Percentiles rank a stretch among this genome's conserved stretches.
Evolutionary conservation across 2,329 filamentous ascomycete genomes (phyloP).

Genomic region (Scedosporium apiospermum): DNA sequence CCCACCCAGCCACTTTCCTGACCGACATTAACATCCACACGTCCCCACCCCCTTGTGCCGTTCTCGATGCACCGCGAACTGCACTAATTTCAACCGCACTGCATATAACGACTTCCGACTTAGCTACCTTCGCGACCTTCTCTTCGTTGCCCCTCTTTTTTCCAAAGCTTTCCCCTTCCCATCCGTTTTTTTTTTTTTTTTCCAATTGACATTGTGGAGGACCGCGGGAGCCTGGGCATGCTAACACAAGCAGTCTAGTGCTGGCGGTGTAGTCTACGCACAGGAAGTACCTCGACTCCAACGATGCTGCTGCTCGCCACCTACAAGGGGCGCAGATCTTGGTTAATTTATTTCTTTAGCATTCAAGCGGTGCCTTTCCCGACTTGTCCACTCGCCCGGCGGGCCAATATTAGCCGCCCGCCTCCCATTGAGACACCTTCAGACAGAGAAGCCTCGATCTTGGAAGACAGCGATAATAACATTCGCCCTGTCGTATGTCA

Average conservation of each 20-base stretch:
- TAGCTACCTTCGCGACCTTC: neutral
- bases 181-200: neutral
- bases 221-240: no score
- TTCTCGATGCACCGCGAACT: neutral
- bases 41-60: neutral
- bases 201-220: neutral
- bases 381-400: neutral
- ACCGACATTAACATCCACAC: neutral
- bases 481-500: neutral
- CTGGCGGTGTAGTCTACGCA: no score
- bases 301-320: no score
- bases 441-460: neutral
- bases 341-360: no score
- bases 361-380: no score
- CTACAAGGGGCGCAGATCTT: no score
- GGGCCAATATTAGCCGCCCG: neutral
- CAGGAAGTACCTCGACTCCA: no score
- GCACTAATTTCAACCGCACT: neutral
- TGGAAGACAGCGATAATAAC: neutral
- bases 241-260: no score
- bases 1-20: neutral
- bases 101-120: neutral
- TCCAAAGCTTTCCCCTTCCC: neutral
- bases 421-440: neutral
- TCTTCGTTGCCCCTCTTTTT: neutral